These are phyloP conservation scores for Thermochaetoides thermophila DNA, from an alignment of 495 filamentous ascomycete genomes.

Conservation along the genomic window DNA sequence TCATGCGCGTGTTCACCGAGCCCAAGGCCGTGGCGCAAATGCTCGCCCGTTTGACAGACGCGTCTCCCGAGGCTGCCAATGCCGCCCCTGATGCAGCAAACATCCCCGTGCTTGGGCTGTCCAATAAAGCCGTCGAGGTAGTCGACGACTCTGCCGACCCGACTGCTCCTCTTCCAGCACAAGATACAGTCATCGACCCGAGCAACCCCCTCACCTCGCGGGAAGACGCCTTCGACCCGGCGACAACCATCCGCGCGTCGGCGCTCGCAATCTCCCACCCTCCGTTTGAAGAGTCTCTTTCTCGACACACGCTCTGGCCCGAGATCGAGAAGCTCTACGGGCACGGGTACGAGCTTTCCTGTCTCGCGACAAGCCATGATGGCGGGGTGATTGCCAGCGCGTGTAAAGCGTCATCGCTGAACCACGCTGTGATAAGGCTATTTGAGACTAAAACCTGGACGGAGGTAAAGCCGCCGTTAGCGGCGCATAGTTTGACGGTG, in stretches of 20 bases:
- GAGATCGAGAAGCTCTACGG: conserved; percentile 96
- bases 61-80: conserved; percentile 14
- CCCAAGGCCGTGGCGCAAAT: conserved; percentile 68
- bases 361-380: conserved; percentile 65
- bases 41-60: conserved; percentile 45
- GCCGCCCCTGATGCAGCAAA: conserved; percentile 72
- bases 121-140: conserved; percentile 77
- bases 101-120: conserved; percentile 87
- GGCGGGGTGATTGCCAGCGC: conserved; percentile 73
- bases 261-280: conserved; percentile 46
- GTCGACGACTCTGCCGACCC: conserved; percentile 34
- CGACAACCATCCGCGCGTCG: conserved; percentile 28
- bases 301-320: conserved; percentile 86
- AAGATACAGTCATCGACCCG: conserved; percentile 10
- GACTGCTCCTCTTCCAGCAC: not conserved
- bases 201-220: conserved; percentile 24
- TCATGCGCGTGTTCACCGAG: conserved; percentile 86
- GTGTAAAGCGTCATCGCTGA: conserved; percentile 78
- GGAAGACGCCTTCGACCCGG: not conserved
- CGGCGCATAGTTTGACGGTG: conserved; percentile 72
- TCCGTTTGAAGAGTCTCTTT: conserved; percentile 76
- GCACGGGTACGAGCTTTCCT: conserved; percentile 95
- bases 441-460: conserved; percentile 79
- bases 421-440: conserved; percentile 86
- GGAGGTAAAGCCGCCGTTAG: conserved; percentile 68